These are phyloP conservation scores for Mariannaea elegans DNA, from an alignment of 2,329 filamentous ascomycete species.

Conservation along the genomic window DNA sequence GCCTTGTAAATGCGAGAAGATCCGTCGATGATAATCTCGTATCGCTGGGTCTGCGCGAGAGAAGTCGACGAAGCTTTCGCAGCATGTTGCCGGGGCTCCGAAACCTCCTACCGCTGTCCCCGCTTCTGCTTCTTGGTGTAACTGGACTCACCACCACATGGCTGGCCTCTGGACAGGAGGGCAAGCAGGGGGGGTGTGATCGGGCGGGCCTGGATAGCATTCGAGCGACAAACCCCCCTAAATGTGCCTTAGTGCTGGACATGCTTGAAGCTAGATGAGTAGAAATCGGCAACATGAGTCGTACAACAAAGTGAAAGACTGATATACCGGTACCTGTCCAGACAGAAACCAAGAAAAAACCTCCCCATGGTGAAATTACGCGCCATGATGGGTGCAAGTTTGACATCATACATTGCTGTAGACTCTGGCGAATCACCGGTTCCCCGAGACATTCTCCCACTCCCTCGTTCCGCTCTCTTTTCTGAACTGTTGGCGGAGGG, in stretches of 20 bases:
- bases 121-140: neutral
- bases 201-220: neutral
- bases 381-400: too few species aligned
- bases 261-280: neutral
- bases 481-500: neutral
- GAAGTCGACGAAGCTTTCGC: too few species aligned
- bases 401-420: neutral
- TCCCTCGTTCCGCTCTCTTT: neutral
- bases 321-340: neutral
- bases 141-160: constrained; percentile 7
- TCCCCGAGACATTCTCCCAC: constrained; percentile 1
- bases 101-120: neutral
- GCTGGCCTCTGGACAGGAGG: neutral
- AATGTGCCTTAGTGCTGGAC: too few species aligned
- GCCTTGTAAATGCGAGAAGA: neutral
- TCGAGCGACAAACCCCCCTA: neutral
- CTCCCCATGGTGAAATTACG: too few species aligned
- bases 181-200: neutral
- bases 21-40: constrained; percentile 20
- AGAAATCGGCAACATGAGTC: constrained; percentile 9
- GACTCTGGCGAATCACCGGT: neutral
- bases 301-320: neutral
- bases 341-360: too few species aligned
- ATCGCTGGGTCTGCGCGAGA: neutral
- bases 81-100: neutral